Conservation (phyloP, 2,329 filamentous ascomycete genomes). For the Metarhizium guizhouense region DNA sequence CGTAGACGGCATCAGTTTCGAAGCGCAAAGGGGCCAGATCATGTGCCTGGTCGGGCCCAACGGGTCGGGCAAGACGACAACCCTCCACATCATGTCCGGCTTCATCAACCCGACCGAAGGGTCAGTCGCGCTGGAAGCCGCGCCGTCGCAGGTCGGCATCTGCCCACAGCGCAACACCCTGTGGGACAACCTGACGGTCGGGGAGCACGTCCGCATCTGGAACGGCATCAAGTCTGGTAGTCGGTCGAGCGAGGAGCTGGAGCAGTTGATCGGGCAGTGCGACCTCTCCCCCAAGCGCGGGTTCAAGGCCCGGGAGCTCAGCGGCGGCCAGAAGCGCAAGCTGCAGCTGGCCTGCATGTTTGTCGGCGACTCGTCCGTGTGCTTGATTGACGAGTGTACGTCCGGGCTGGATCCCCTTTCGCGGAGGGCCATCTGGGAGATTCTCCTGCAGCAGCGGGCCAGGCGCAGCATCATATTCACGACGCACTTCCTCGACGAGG, state of each 20-base stretch:
- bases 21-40: slow-evolving; percentile 51
- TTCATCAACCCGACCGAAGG: slow-evolving; percentile 52
- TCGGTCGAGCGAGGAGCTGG: slow-evolving; percentile 36
- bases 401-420: slow-evolving; percentile 59
- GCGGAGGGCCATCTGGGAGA: slow-evolving; percentile 61
- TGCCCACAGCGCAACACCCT: slow-evolving; percentile 63
- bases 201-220: slow-evolving; percentile 56
- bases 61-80: slow-evolving; percentile 63
- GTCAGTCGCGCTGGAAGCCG: slow-evolving; percentile 47
- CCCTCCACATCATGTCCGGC: slow-evolving; percentile 61
- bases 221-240: slow-evolving; percentile 45
- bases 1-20: slow-evolving; percentile 51
- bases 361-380: slow-evolving; percentile 56
- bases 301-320: slow-evolving; percentile 47
- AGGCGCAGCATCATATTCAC: slow-evolving; percentile 56
- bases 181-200: slow-evolving; percentile 56
- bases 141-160: slow-evolving; percentile 35
- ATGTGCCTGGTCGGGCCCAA: slow-evolving; percentile 61
- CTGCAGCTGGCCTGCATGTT: slow-evolving; percentile 65
- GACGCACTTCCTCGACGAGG: slow-evolving; percentile 64
- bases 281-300: slow-evolving; percentile 51
- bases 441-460: slow-evolving; percentile 54
- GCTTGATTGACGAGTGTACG: slow-evolving; percentile 62
- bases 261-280: slow-evolving; percentile 45
- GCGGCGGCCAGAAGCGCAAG: slow-evolving; percentile 62